phyloP scores from a whole-genome alignment of 768 basidiomycete species.

The Leccinum broughii region DNA sequence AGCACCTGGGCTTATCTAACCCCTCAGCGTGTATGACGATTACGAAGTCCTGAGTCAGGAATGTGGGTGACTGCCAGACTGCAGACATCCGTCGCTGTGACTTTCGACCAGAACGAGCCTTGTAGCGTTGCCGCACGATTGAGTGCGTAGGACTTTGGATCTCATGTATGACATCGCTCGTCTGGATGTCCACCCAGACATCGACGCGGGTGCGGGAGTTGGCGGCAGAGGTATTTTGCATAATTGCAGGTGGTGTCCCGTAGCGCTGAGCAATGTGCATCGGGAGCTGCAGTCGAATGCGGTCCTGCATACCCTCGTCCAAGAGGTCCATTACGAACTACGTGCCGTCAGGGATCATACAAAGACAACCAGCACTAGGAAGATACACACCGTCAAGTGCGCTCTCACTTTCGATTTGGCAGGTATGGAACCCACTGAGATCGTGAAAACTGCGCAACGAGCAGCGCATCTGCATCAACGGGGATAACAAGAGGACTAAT shows the following conservation, averaged over 20 bases:
- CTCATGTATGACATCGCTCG: conserved; percentile 41
- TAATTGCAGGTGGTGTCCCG: conserved; percentile 43
- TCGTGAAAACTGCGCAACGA: conserved; percentile 48
- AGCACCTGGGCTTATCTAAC: conserved; percentile 55
- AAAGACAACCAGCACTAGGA: neutral
- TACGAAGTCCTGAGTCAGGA: conserved; percentile 52
- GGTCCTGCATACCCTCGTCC: conserved; percentile 48
- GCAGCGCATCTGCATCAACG: neutral
- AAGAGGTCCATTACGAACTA: conserved; percentile 56
- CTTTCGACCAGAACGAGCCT: conserved; percentile 32
- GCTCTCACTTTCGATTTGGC: conserved; percentile 40
- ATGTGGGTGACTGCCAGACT: conserved; percentile 40
- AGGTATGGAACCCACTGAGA: conserved; percentile 57
- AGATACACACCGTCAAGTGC: conserved; percentile 41
- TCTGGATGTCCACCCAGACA: conserved; percentile 50
- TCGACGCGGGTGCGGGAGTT: conserved; percentile 36
- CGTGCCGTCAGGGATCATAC: neutral
- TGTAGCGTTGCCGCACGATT: conserved; percentile 37
- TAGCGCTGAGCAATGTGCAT: conserved; percentile 52
- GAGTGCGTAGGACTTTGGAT: conserved; percentile 48
- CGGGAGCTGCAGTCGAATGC: conserved; percentile 57
- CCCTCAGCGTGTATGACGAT: conserved; percentile 48
- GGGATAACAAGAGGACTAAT: neutral
- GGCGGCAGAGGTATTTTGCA: conserved; percentile 34
- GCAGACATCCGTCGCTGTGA: conserved; percentile 45